Evolutionary conservation across 208 protist genomes (phyloP).

Genomic region (Trypanosoma melophagium): DNA sequence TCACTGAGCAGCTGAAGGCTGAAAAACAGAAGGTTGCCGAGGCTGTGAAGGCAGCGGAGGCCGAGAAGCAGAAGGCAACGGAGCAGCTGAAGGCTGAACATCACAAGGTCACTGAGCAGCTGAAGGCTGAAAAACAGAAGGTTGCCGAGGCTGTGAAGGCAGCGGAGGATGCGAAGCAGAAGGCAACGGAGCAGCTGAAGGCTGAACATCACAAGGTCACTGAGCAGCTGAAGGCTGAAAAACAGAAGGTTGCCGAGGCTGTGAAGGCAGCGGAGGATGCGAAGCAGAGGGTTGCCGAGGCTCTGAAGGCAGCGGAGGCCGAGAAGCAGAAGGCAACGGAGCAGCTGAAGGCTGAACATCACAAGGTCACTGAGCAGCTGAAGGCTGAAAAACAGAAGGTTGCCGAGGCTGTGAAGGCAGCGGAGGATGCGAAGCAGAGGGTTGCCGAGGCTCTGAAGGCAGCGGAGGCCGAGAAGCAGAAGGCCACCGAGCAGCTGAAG

Average conservation of each 20-base stretch:
- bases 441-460: constrained; percentile 11
- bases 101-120: neutral
- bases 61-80: constrained; percentile 11
- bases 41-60: constrained; percentile 1
- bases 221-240: neutral
- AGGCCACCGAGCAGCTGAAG: constrained; percentile 6
- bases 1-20: constrained; percentile 4
- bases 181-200: constrained; percentile 10
- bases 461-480: neutral
- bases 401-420: constrained; percentile 6
- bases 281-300: neutral
- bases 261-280: neutral
- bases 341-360: neutral
- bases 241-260: neutral
- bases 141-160: constrained; percentile 4
- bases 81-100: constrained; percentile 6
- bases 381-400: constrained; percentile 1
- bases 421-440: no score
- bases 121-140: constrained; percentile 16
- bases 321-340: constrained; percentile 11
- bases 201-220: constrained; percentile 11
- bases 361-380: neutral
- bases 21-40: constrained; percentile 9
- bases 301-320: neutral
- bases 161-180: constrained; percentile 8